Base-by-base conservation (phyloP, 169 alveolate genomes). In the Besnoitia besnoiti region DNA sequence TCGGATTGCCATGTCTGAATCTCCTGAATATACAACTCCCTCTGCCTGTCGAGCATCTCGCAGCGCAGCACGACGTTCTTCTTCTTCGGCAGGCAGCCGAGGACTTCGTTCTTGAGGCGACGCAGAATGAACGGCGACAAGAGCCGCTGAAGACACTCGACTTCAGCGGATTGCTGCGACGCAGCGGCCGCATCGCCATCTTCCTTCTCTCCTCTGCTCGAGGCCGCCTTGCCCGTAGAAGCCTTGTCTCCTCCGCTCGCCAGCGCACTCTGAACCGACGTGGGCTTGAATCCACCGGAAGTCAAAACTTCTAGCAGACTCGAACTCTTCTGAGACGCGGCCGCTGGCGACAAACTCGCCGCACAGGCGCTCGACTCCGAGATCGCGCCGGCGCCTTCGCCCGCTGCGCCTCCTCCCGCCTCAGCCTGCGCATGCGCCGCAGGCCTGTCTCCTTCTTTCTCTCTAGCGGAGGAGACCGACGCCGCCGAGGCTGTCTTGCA, bases 51-150 rank as follows among this genome's bases (percentile, higher is more conserved):
- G 30, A 73, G 85, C 79, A 94, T 92, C 37, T 89, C 92, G 59
- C 94, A 91, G 47, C 94, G 90, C 79, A 90, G 73, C 21, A 94
- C 94, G 40, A 75, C 47, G 55, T 76, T 91, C 39, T 61, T 94
- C 91, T 98, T 98, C 85, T 79, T 92, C 12, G 99, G 99, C 84
- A 98, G 93, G 50, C 97, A 97, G 62, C 95, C 95, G 79, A 97
- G 55, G 33, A 93, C 99, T 49, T 97, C 97, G 67, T 95, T 93
- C 92, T 98, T 98, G 37, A 97, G 92, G 24, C 99, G 93, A 35
- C 99, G 88, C 67, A 98, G 94, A 47, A 98, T 97, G 91, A 97
- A 97, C 0, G 99, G 99, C 33, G 98, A 97, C 40, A 97, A 93
- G n/a, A 98, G 94, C 84, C 95, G 94, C 85, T 97, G 99, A 24